A percentile compares a stretch with the other conserved stretches of the same genome.
Evolutionary conservation across 208 protist genomes (phyloP).

Genomic region (Crithidia expoeki): DNA sequence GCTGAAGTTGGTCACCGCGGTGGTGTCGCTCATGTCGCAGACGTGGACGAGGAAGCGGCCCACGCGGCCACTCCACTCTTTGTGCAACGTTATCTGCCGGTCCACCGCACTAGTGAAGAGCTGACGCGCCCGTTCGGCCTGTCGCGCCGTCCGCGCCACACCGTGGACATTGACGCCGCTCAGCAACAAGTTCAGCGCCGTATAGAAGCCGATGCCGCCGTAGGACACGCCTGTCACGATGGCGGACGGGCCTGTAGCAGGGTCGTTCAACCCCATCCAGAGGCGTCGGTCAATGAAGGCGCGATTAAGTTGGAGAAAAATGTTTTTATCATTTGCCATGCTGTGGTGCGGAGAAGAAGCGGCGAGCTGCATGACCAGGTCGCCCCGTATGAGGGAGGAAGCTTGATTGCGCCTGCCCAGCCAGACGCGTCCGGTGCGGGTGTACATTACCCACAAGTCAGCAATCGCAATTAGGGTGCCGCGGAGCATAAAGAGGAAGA

Average conservation of each 20-base stretch:
- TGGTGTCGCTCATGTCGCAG: constrained; percentile 69
- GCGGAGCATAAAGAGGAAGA: constrained; percentile 58
- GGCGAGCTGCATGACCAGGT: constrained; percentile 74
- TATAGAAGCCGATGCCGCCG: constrained; percentile 80
- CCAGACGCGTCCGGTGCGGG: constrained; percentile 55
- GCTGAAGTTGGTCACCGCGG: constrained; percentile 47
- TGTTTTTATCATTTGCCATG: constrained; percentile 34
- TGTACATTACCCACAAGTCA: constrained; percentile 68
- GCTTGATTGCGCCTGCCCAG: constrained; percentile 36
- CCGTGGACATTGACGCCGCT: constrained; percentile 77
- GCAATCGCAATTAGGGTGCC: constrained; percentile 51
- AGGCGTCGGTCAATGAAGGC: constrained; percentile 63
- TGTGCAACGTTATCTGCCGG: constrained; percentile 65
- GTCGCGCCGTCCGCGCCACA: constrained; percentile 40
- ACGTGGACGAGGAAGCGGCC: constrained; percentile 53
- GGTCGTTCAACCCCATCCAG: constrained; percentile 52
- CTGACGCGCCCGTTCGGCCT: constrained; percentile 35
- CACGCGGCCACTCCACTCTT: constrained; percentile 47
- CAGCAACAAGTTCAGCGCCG: constrained; percentile 61
- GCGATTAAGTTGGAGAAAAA: constrained; percentile 60
- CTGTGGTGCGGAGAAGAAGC: constrained; percentile 55
- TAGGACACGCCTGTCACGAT: constrained; percentile 68
- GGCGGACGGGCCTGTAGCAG: constrained; percentile 44
- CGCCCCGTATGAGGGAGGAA: constrained; percentile 49
- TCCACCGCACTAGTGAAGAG: constrained; percentile 51